Base-by-base conservation (phyloP, 768 basidiomycete species). In the Asterophora lycoperdoides region DNA sequence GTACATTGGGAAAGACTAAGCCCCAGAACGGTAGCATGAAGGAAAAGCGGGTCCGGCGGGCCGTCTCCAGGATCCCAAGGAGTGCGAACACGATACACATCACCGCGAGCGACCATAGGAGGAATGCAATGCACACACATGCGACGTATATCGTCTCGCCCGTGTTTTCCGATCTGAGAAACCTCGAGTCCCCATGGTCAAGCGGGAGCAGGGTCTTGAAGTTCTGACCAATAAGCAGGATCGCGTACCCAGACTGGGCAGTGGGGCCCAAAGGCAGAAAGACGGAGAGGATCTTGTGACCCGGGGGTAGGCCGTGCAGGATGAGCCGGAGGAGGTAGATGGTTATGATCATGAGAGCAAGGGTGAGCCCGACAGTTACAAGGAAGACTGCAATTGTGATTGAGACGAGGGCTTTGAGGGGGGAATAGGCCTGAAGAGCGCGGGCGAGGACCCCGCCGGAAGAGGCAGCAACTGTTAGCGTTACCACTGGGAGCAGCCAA, bases 401-500 rank as follows among this genome's bases (percentile, higher is more conserved):
- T 4, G 86, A 84, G 19, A 84, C 60, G 35, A 83, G 68, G 1
- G 84, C 83, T 52, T 75, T 65, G 1, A 62, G 53, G 1, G 67
- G 60, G 28, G 79, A 77, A 58, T 75, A 69, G 8, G 65, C 49
- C 8, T 70, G 53, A 4, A 91, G 61, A 3, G 79, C 69, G 2
- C 64, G 57, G 0, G 80, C 79, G 18, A 90, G 62, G 35, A 83
- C 63, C 1, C 76, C 83, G 1, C 88, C 88, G 0, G 80, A 71
- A 1, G 89, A 83, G 1, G 85, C 74, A 1, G 78, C 79, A 59
- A 91, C 89, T 37, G 86, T 76, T 13, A 84, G 73, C 0, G 88
- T 79, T 3, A 91, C 83, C 9, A 88, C 77, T 0, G 89, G 89
- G 26, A 91, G 80, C 7, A 90, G 69, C 87, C 88, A 90, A 17